A percentile compares a stretch with the other conserved stretches of the same genome.
Conservation (phyloP, 176 grass and related monocot genomes). For the Oryza australiensis region DNA sequence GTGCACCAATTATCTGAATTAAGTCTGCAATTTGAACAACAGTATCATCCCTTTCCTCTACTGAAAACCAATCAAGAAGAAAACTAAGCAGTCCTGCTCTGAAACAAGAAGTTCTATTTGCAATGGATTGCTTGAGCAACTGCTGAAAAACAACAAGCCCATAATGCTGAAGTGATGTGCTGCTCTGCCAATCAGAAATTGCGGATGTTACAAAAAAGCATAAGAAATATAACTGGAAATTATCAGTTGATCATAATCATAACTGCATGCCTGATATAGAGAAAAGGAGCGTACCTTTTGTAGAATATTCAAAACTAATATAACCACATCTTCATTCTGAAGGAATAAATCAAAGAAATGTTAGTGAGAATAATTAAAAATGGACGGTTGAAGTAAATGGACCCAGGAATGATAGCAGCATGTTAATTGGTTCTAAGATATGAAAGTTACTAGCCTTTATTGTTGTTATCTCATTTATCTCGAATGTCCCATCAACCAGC, state of each 20-base stretch:
- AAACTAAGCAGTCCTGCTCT: slow-evolving; percentile 67
- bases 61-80: slow-evolving; percentile 78
- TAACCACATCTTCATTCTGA: slow-evolving; percentile 84
- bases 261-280: not conserved
- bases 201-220: slow-evolving; percentile 25
- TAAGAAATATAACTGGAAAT: slow-evolving; percentile 11
- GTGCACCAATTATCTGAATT: slow-evolving; percentile 75
- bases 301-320: slow-evolving; percentile 62
- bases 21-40: slow-evolving; percentile 56
- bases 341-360: slow-evolving; percentile 36
- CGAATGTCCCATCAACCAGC: slow-evolving; percentile 76
- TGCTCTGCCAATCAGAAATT: slow-evolving; percentile 64
- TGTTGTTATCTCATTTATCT: slow-evolving; percentile 60
- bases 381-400: slow-evolving; percentile 10
- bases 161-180: slow-evolving; percentile 61
- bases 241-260: slow-evolving; percentile 13
- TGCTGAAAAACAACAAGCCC: slow-evolving; percentile 66
- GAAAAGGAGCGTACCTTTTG: slow-evolving; percentile 49
- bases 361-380: slow-evolving; percentile 26
- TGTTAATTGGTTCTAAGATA: slow-evolving; percentile 26
- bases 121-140: slow-evolving; percentile 70
- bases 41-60: slow-evolving; percentile 57
- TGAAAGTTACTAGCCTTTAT: slow-evolving; percentile 54
- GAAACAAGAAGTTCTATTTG: slow-evolving; percentile 75
- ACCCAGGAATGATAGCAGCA: not conserved